Evolutionary conservation across 2,329 filamentous ascomycete genomes (phyloP).

Genomic region (Alternaria sp.): DNA sequence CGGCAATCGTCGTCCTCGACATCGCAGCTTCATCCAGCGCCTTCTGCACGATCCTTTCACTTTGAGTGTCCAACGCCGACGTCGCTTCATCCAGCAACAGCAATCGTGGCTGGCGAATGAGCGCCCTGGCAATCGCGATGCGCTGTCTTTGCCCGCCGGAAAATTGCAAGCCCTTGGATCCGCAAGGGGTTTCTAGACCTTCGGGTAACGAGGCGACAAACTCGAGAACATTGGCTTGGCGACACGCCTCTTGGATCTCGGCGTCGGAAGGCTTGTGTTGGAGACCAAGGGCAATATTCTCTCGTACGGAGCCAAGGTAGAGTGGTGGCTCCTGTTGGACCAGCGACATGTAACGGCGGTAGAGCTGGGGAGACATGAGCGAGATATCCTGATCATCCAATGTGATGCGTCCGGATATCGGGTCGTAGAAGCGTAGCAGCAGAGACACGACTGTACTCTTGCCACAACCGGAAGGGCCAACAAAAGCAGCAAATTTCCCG

Average conservation of each 20-base stretch:
- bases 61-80: neutral
- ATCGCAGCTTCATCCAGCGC: slow-evolving; percentile 62
- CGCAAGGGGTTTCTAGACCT: slow-evolving; percentile 35
- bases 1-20: slow-evolving; percentile 47
- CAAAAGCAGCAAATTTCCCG: slow-evolving; percentile 58
- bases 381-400: slow-evolving; percentile 73
- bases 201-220: slow-evolving; percentile 40
- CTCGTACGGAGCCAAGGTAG: slow-evolving; percentile 85
- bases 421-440: slow-evolving; percentile 88
- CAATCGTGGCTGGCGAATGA: slow-evolving; percentile 66
- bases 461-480: slow-evolving; percentile 88
- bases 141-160: slow-evolving; percentile 80
- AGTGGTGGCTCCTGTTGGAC: slow-evolving; percentile 91
- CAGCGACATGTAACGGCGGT: slow-evolving; percentile 79
- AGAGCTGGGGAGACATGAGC: slow-evolving; percentile 50
- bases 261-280: neutral
- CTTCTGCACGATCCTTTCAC: slow-evolving; percentile 33
- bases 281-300: slow-evolving; percentile 67
- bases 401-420: slow-evolving; percentile 73
- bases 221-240: slow-evolving; percentile 36
- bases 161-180: slow-evolving; percentile 62
- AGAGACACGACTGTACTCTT: slow-evolving; percentile 91
- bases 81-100: slow-evolving; percentile 67
- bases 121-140: slow-evolving; percentile 73
- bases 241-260: neutral